These are phyloP conservation scores for Trichocomaceae sp. DNA, from an alignment of 2,329 filamentous ascomycete genomes.

Conservation along the genomic window DNA sequence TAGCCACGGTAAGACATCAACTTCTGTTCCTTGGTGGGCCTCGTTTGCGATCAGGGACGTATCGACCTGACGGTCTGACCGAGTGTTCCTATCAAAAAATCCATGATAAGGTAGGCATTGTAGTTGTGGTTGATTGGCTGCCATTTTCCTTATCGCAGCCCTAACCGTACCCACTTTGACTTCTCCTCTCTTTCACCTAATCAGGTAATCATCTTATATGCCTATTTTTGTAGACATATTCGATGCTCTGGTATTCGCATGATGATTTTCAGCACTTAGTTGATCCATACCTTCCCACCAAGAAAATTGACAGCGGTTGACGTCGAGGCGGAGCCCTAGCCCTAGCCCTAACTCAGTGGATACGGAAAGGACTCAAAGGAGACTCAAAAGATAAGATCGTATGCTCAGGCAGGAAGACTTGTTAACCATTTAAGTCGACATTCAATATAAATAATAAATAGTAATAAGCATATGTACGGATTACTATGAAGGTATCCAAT, in stretches of 20 bases:
- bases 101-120: background rate
- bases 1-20: background rate
- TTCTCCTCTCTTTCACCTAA: background rate
- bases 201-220: background rate
- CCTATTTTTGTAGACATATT: background rate
- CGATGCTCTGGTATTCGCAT: background rate
- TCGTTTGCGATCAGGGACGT: background rate
- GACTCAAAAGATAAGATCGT: background rate
- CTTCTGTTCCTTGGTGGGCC: background rate
- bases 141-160: conserved; percentile 2
- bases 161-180: background rate
- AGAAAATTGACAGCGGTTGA: background rate
- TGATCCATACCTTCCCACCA: too few species aligned
- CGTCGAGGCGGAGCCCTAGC: background rate
- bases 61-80: background rate
- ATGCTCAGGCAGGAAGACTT: background rate
- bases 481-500: background rate
- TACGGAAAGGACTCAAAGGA: background rate
- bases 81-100: background rate
- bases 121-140: background rate
- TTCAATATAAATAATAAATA: too few species aligned
- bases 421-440: background rate
- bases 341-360: background rate
- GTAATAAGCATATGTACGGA: background rate
- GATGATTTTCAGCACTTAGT: too few species aligned